A percentile compares a stretch with the other conserved stretches of the same genome.
Evolutionary conservation across 108 stramenopile genomes (phyloP).

Genomic region (Hondaea fermentalgiana): DNA sequence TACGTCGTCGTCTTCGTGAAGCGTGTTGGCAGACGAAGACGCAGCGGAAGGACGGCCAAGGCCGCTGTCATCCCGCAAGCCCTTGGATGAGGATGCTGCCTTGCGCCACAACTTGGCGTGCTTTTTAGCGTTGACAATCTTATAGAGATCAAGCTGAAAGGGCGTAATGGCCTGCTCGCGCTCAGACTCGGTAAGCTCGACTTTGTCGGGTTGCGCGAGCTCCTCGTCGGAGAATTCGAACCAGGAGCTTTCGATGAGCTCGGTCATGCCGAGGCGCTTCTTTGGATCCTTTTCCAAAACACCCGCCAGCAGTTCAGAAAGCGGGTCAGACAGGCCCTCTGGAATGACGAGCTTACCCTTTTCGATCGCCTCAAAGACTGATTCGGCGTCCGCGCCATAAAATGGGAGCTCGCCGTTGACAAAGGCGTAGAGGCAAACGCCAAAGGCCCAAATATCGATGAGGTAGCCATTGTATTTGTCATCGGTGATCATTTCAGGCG

Average conservation of each 20-base stretch:
- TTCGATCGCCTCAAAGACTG: neutral
- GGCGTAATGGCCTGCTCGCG: neutral
- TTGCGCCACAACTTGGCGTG: neutral
- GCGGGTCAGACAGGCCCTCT: neutral
- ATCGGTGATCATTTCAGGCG: conserved; percentile 44
- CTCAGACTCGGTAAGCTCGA: neutral
- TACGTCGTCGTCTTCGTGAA: too few relatives aligned
- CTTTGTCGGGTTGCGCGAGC: neutral
- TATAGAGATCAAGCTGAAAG: neutral
- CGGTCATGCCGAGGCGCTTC: conserved; percentile 48
- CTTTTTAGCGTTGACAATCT: neutral
- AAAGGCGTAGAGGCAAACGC: neutral
- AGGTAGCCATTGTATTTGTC: conserved; percentile 18
- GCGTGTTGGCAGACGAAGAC: too few relatives aligned
- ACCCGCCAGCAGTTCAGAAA: conserved; percentile 45
- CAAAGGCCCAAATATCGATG: neutral
- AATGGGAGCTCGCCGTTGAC: neutral
- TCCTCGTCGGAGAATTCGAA: neutral
- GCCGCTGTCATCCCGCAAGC: neutral
- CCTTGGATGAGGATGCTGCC: neutral
- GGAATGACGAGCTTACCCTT: neutral
- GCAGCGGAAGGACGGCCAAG: neutral
- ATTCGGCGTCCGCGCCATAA: neutral
- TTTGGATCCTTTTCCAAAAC: conserved; percentile 62
- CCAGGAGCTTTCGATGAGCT: neutral